phyloP scores from a whole-genome alignment of 768 basidiomycete genomes.

The Mycena latifolia region DNA sequence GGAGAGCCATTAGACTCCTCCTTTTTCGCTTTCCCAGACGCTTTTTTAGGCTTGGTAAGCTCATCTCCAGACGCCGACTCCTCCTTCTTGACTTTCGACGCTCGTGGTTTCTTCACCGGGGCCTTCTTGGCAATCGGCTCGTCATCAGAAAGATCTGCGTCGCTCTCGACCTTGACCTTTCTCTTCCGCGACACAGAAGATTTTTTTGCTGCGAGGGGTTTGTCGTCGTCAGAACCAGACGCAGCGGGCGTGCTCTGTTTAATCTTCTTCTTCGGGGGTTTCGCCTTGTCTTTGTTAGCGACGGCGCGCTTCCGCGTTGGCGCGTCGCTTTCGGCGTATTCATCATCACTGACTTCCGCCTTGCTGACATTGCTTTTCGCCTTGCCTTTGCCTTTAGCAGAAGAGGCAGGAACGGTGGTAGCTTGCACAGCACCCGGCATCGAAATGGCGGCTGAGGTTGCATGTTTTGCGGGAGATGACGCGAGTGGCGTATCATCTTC shows the following conservation, averaged over 20 bases:
- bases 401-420: slow-evolving; percentile 47
- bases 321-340: slow-evolving; percentile 53
- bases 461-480: slow-evolving; percentile 75
- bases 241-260: slow-evolving; percentile 61
- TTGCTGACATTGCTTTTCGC: slow-evolving; percentile 48
- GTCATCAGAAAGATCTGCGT: slow-evolving; percentile 58
- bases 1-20: slow-evolving; percentile 52
- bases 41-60: slow-evolving; percentile 61
- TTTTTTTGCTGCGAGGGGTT: slow-evolving; percentile 54
- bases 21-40: slow-evolving; percentile 56
- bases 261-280: slow-evolving; percentile 74
- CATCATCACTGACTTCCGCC: slow-evolving; percentile 51
- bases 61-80: slow-evolving; percentile 51
- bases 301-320: slow-evolving; percentile 64
- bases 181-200: slow-evolving; percentile 51
- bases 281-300: slow-evolving; percentile 70
- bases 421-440: slow-evolving; percentile 57
- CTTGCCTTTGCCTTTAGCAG: slow-evolving; percentile 56
- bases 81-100: slow-evolving; percentile 68
- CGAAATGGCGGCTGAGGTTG: slow-evolving; percentile 50
- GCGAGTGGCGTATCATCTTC: slow-evolving; percentile 82
- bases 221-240: slow-evolving; percentile 49
- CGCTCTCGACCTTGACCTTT: slow-evolving; percentile 65
- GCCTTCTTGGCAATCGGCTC: slow-evolving; percentile 58
- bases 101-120: slow-evolving; percentile 54